phyloP scores from a whole-genome alignment of 2,329 filamentous ascomycete species.

The Xylogone sp. region DNA sequence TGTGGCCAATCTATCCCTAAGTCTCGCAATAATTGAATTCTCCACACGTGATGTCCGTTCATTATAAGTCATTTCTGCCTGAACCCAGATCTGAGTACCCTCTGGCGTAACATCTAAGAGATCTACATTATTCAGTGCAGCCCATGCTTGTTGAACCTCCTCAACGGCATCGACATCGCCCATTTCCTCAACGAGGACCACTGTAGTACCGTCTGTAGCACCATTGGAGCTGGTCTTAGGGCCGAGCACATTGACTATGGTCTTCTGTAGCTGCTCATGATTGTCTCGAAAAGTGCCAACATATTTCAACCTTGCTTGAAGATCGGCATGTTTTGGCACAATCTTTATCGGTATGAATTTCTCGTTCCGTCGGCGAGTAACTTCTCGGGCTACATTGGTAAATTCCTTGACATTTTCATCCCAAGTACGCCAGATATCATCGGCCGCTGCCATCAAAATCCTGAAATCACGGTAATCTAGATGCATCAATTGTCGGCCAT shows the following conservation, averaged over 20 bases:
- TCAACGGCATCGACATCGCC: conserved; percentile 96
- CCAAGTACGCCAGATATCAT: conserved; percentile 87
- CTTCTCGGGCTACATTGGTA: conserved; percentile 93
- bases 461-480: conserved; percentile 90
- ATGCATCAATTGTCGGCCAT: conserved; percentile 84
- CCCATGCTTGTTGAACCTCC: conserved; percentile 92
- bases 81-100: conserved; percentile 87
- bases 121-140: conserved; percentile 90
- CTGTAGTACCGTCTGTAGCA: conserved; percentile 45
- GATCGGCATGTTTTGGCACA: conserved; percentile 77
- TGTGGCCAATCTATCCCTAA: conserved; percentile 88
- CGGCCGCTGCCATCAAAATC: conserved; percentile 76
- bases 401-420: conserved; percentile 97
- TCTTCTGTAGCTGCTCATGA: conserved; percentile 94
- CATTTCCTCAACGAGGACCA: conserved; percentile 84
- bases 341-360: conserved; percentile 99
- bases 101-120: conserved; percentile 87
- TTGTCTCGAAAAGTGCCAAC: conserved; percentile 93
- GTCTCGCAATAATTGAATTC: conserved; percentile 94
- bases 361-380: conserved; percentile 87
- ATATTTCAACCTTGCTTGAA: conserved; percentile 88
- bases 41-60: conserved; percentile 96
- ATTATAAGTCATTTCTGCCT: conserved; percentile 94
- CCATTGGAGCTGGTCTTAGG: conserved; percentile 60
- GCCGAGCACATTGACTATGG: conserved; percentile 94